phyloP scores from a whole-genome alignment of 2,329 filamentous ascomycete genomes.

The Tolypocladium album region DNA sequence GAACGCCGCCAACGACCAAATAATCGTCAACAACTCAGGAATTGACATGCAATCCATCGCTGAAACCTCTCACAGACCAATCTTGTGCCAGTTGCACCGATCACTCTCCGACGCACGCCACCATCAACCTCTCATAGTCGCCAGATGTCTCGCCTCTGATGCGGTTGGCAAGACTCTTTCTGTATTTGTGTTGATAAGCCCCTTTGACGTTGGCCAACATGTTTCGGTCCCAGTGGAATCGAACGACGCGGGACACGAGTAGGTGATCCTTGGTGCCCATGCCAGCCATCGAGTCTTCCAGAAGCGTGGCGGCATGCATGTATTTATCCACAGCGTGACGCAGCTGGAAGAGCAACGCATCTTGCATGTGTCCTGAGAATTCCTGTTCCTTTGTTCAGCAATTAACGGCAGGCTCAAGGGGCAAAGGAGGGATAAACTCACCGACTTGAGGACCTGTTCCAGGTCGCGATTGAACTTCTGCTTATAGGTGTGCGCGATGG shows the following conservation, averaged over 20 bases:
- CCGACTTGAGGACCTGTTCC: constrained; percentile 61
- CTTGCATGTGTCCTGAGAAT: constrained; percentile 88
- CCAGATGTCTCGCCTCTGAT: constrained; percentile 79
- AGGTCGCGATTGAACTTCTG: constrained; percentile 60
- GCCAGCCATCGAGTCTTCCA: constrained; percentile 85
- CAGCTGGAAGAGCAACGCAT: constrained; percentile 73
- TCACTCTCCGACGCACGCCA: constrained; percentile 51
- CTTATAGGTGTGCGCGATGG: constrained; percentile 66
- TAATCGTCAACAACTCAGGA: background rate
- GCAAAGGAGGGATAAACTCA: constrained; percentile 19
- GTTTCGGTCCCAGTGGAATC: constrained; percentile 71
- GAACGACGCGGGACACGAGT: constrained; percentile 66
- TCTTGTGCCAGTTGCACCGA: too few relatives aligned
- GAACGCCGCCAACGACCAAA: background rate
- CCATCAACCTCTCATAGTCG: constrained; percentile 67
- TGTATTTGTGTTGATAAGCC: constrained; percentile 64
- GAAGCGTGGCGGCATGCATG: constrained; percentile 67
- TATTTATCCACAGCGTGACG: constrained; percentile 67
- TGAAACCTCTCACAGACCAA: background rate
- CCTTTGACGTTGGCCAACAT: constrained; percentile 68
- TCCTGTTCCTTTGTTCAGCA: constrained; percentile 32
- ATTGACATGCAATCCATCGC: background rate
- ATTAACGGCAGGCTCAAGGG: background rate
- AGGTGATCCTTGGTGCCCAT: constrained; percentile 77
- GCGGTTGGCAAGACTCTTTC: constrained; percentile 53